Conservation (phyloP, 176 grass and related monocot species). For the Rhynchospora breviuscula region DNA sequence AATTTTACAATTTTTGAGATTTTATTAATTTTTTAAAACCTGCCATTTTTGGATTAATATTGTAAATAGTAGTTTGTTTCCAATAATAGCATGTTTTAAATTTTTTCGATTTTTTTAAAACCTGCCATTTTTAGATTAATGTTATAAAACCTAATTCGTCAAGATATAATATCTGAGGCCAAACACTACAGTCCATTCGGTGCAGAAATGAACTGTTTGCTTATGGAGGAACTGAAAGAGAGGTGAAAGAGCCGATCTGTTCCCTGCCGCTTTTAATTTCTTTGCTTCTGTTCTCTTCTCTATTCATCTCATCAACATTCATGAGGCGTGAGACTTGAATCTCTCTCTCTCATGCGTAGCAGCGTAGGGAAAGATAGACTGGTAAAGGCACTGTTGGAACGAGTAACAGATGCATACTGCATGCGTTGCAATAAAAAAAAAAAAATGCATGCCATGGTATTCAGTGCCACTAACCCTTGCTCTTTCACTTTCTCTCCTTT, state of each 20-base stretch:
- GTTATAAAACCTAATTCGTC: too few species aligned
- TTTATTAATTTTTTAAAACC: too few species aligned
- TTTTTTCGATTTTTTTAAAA: too few species aligned
- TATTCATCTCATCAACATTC: not conserved
- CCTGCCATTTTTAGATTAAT: too few species aligned
- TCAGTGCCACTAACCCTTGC: constrained; percentile 29
- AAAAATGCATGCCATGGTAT: constrained; percentile 17
- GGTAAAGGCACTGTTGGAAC: too few species aligned
- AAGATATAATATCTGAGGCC: not conserved
- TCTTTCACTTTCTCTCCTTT: not conserved
- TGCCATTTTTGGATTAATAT: too few species aligned
- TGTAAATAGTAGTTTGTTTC: too few species aligned
- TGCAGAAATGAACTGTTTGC: constrained; percentile 14
- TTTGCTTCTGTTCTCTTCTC: not conserved
- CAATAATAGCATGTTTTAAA: too few species aligned
- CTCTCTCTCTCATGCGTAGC: not conserved
- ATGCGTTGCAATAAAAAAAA: too few species aligned
- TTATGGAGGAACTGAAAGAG: constrained; percentile 16
- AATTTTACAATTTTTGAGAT: too few species aligned
- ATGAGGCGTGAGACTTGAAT: constrained; percentile 10
- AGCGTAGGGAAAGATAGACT: too few species aligned
- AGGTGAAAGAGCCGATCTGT: constrained; percentile 3
- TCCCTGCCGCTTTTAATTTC: not conserved
- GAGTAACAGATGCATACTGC: too few species aligned
- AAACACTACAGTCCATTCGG: constrained; percentile 12